Percentiles rank a stretch among this genome's conserved stretches.
Conservation (phyloP, 2,329 filamentous ascomycete genomes). For the Boeremia exigua region DNA sequence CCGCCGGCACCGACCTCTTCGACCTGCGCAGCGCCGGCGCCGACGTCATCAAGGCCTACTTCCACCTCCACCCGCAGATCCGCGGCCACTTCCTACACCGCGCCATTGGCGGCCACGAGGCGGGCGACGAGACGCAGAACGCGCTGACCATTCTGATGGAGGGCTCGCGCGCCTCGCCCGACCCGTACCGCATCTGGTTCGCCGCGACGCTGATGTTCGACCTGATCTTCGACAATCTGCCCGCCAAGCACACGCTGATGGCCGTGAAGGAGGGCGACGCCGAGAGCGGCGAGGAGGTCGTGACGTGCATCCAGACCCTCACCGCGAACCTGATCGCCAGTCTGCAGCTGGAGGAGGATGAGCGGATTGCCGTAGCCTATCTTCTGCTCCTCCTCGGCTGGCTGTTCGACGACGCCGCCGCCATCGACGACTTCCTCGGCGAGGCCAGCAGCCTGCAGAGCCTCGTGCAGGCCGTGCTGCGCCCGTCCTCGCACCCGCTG, state of each 20-base stretch:
- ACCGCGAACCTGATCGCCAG: conserved; percentile 84
- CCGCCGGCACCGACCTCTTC: conserved; percentile 70
- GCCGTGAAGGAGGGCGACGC: conserved; percentile 87
- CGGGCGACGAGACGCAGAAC: conserved; percentile 85
- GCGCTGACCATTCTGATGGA: conserved; percentile 82
- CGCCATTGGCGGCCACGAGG: conserved; percentile 85
- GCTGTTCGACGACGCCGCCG: conserved; percentile 90
- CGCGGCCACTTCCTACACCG: conserved; percentile 83
- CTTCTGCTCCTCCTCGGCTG: conserved; percentile 87
- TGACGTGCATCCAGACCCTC: conserved; percentile 90
- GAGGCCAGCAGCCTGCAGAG: conserved; percentile 94
- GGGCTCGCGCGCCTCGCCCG: conserved; percentile 67
- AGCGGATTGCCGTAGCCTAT: conserved; percentile 81
- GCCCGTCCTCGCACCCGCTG: conserved; percentile 64
- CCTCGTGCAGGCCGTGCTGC: conserved; percentile 73
- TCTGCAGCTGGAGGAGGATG: conserved; percentile 76
- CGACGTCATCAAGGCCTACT: conserved; percentile 92
- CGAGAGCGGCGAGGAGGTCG: conserved; percentile 87
- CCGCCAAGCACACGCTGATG: conserved; percentile 81
- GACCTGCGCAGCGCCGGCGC: conserved; percentile 84
- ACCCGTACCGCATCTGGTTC: conserved; percentile 91
- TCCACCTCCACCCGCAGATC: conserved; percentile 80
- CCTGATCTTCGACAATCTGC: conserved; percentile 77
- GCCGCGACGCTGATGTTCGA: conserved; percentile 87
- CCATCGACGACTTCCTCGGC: conserved; percentile 88